Conservation (phyloP, 768 basidiomycete species). For the Polyporus arcularius region DNA sequence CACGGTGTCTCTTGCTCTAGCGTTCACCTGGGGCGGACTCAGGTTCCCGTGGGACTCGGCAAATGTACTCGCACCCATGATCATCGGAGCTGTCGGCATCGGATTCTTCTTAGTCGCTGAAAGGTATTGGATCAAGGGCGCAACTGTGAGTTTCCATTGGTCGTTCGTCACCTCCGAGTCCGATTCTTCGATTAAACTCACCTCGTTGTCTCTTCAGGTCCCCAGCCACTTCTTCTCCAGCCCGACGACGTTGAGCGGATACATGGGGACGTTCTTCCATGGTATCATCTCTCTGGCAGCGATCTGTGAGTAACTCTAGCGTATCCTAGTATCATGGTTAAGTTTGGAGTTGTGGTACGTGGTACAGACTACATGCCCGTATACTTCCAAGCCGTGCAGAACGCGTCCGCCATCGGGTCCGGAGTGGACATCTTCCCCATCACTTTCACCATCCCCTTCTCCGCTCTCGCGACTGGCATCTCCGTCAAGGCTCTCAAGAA, state of each 20-base stretch:
- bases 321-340: too few species aligned
- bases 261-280: background rate
- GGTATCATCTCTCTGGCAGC: background rate
- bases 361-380: conserved; percentile 40
- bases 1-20: conserved; percentile 16
- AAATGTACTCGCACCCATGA: conserved; percentile 36
- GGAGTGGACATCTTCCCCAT: conserved; percentile 38
- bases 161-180: too few species aligned
- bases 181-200: too few species aligned
- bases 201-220: conserved; percentile 19
- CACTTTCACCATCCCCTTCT: conserved; percentile 37
- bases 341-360: background rate
- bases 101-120: too few species aligned
- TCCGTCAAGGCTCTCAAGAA: conserved; percentile 29
- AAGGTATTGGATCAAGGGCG: too few species aligned
- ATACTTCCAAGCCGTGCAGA: conserved; percentile 46
- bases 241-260: background rate
- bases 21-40: conserved; percentile 36
- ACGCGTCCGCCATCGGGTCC: conserved; percentile 36
- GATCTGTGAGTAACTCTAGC: background rate
- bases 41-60: conserved; percentile 35
- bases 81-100: conserved; percentile 34
- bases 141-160: too few species aligned
- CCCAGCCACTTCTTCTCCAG: background rate
- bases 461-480: conserved; percentile 37